phyloP scores from a whole-genome alignment of 1,139 yeast genomes.

The Zygosaccharomyces sapae region DNA sequence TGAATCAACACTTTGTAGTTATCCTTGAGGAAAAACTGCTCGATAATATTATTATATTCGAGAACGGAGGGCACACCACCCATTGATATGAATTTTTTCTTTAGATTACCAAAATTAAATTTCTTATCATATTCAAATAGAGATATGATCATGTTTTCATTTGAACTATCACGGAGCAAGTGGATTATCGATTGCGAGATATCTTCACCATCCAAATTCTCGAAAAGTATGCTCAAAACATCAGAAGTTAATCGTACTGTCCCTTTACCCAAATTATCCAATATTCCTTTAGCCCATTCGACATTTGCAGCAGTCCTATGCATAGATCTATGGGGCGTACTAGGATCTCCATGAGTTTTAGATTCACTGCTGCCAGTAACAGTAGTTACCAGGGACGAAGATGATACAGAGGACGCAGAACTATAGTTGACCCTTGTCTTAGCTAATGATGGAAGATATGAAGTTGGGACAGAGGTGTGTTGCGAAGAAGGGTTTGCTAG shows the following conservation, averaged over 20 bases:
- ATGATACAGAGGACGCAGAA: conserved; percentile 5
- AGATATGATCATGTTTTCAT: conserved; percentile 4
- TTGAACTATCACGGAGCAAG: conserved; percentile 5
- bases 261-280: neutral
- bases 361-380: neutral
- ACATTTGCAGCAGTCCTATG: neutral
- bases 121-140: conserved; percentile 22
- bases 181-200: conserved; percentile 3
- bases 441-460: conserved; percentile 5
- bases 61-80: conserved; percentile 30
- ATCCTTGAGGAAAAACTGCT: conserved; percentile 15
- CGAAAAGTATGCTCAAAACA: neutral
- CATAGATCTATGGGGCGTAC: neutral
- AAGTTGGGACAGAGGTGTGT: neutral
- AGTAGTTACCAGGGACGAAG: neutral
- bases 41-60: conserved; percentile 14
- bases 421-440: conserved; percentile 3
- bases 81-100: conserved; percentile 20
- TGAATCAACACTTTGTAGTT: conserved; percentile 19
- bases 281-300: neutral
- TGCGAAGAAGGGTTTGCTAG: conserved; percentile 1
- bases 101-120: conserved; percentile 21
- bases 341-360: neutral
- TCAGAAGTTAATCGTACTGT: neutral
- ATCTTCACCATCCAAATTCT: conserved; percentile 4